phyloP scores from a whole-genome alignment of 192 early-diverging fungal species.

The Coemansia sp. region DNA sequence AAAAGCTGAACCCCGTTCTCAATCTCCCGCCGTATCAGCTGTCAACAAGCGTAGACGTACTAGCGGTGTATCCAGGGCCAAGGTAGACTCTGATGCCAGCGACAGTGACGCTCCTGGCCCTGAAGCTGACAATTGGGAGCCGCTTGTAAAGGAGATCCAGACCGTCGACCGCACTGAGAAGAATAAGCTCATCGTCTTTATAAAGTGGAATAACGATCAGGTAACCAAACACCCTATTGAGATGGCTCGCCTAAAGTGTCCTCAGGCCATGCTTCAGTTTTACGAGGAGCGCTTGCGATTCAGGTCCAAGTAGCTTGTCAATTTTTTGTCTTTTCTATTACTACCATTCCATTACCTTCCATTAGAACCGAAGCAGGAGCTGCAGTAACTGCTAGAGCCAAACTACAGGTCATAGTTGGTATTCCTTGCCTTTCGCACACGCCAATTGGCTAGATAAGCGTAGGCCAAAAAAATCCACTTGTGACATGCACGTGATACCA shows the following conservation, averaged over 20 bases:
- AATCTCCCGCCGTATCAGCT: background rate
- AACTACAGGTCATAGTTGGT: background rate
- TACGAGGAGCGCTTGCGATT: conserved; percentile 61
- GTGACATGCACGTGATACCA: conserved; percentile 37
- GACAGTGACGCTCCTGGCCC: conserved; percentile 7
- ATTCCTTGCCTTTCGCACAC: background rate
- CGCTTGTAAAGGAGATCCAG: conserved; percentile 28
- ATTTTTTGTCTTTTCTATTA: background rate
- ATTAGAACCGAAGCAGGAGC: background rate
- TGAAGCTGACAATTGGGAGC: conserved; percentile 32
- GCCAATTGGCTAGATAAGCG: background rate
- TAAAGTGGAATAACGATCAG: conserved; percentile 55
- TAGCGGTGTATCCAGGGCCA: background rate
- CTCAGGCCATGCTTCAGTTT: conserved; percentile 55
- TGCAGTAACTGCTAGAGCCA: background rate
- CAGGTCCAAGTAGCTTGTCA: conserved; percentile 21
- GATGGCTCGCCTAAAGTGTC: conserved; percentile 46
- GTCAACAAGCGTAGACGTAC: conserved; percentile 32
- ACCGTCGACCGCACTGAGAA: conserved; percentile 32
- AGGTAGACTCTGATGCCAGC: background rate
- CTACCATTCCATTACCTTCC: background rate
- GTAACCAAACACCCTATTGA: conserved; percentile 42
- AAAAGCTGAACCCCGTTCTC: background rate
- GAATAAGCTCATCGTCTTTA: conserved; percentile 36
- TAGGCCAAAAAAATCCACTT: conserved; percentile 8